Evolutionary conservation across 1,139 yeast genomes (phyloP), one percentile per base, ranked within the genome.

Genomic region (Suhomyces atakaporum): DNA sequence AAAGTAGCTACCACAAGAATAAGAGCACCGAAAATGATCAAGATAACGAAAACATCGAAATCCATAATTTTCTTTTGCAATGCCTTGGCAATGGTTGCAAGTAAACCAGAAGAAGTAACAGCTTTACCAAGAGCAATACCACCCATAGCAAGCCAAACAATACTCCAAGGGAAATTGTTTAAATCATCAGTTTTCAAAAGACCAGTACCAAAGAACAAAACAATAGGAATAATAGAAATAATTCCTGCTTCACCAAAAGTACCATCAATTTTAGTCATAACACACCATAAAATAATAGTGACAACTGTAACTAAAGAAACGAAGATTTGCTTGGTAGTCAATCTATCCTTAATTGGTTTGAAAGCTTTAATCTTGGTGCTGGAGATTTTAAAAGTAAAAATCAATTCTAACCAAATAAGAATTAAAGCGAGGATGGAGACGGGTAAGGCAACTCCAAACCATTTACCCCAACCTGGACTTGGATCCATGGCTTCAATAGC

Each of bases 101-200:
- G 70, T 37, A 90, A 69, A 0, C 97, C 97, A 1, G 95, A 86
- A 2, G 94, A 82, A 1, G 92, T 77, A 5, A 90, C 95, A 1
- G 95, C 96, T 57, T 84, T 86, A 42, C 97, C 97, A 28, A 90
- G 70, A 1, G 96, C 95, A 43, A 88, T 75, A 50, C 97, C 97
- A 38, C 97, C 97, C 97, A 89, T 89, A 5, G 97, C 97, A 46
- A 90, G 72, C 39, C 90, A 77, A 13, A 90, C 89, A 51, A 90
- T 90, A 1, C 92, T 84, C 97, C 97, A 90, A 45, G 95, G 81
- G 63, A 85, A 90, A 56, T 85, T 88, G 63, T 90, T 90, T 58
- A 90, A 85, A 56, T 90, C 97, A 38, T 87, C 95, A 9, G 85
- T 80, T 27, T 84, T 79, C 43, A 90, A 65, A 27, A 89, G 62